Conservation (phyloP, 2,329 filamentous ascomycete species). For the Botrytis squamosa region DNA sequence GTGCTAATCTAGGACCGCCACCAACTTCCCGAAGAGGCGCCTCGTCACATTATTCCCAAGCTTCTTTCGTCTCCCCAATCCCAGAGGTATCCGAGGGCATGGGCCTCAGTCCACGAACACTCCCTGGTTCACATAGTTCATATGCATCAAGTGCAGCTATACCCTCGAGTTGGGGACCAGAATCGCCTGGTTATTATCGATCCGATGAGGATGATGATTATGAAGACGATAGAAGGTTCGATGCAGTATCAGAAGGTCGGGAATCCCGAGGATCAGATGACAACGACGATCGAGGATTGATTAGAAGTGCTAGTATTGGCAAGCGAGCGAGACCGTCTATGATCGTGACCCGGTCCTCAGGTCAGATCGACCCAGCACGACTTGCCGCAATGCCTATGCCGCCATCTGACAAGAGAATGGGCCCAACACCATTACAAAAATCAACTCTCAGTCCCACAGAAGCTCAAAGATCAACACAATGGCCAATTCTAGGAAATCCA, state of each 20-base stretch:
- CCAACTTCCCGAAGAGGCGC: slow-evolving; percentile 59
- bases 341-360: slow-evolving; percentile 46
- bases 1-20: slow-evolving; percentile 57
- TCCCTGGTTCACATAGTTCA: slow-evolving; percentile 57
- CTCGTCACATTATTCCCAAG: slow-evolving; percentile 64
- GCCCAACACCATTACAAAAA: slow-evolving; percentile 39
- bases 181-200: slow-evolving; percentile 42
- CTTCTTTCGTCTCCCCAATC: slow-evolving; percentile 71
- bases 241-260: slow-evolving; percentile 33
- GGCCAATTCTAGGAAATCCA: slow-evolving; percentile 32
- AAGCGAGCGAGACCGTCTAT: slow-evolving; percentile 59
- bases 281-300: slow-evolving; percentile 53
- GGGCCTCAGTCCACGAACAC: slow-evolving; percentile 44
- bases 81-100: slow-evolving; percentile 56
- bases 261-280: slow-evolving; percentile 33
- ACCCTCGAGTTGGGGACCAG: slow-evolving; percentile 63
- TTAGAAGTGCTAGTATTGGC: slow-evolving; percentile 61
- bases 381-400: neutral
- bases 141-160: slow-evolving; percentile 72
- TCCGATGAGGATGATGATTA: slow-evolving; percentile 35
- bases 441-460: slow-evolving; percentile 42
- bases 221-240: slow-evolving; percentile 29
- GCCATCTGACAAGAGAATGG: slow-evolving; percentile 22
- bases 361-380: slow-evolving; percentile 24
- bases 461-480: slow-evolving; percentile 23